Base-by-base conservation (phyloP, 176 grass and related monocot species). In the Carex pumila region DNA sequence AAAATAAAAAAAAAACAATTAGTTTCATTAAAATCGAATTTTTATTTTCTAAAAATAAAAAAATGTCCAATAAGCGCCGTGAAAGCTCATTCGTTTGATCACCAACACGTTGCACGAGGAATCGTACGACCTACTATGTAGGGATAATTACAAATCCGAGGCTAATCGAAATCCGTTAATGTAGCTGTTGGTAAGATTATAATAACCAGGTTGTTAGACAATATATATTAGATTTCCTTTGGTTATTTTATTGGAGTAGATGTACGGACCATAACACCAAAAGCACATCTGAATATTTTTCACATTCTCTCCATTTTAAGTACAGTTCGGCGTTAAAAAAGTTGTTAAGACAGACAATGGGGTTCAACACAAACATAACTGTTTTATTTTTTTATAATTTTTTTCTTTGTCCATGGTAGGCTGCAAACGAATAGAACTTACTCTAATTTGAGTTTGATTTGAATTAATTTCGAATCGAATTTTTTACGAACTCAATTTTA, bases 71-170 rank as follows among this genome's bases (percentile, higher is more conserved):
- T 5, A 15, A 53, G 21, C 71, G 71, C 71, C 45, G 71, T 75
- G 71, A 54, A 76, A 76, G 49, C 12, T 76, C 72, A 15, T 55
- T 54, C 72, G 12, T 76, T 76, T 9, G 80, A 82, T 82, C 61
- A 50, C 39, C 41, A 2, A 29, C 56, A 64, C 80, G 61, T 31
- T 82, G 18, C 80, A 66, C 80, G 80, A 82, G 80, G 41, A 31
- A 67, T 65, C 39, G 80, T 82, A 67, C 19, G 39, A 3, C n/a
- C 17, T 50, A 66, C 14, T 49, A 55, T 30, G 5, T 65, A 30
- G 39, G 37, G 61, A 82, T 82, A 67, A 67, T 53, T 64, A 62
- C 53, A 82, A 81, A 36, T 50, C 32, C 3, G 17, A 78, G 57
- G 77, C 77, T 31, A 76, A 55, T 53, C 7, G 19, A 29, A 53